Evolutionary conservation across 805 yeast species (phyloP).

Genomic region (Alloascoidea hylecoeti): DNA sequence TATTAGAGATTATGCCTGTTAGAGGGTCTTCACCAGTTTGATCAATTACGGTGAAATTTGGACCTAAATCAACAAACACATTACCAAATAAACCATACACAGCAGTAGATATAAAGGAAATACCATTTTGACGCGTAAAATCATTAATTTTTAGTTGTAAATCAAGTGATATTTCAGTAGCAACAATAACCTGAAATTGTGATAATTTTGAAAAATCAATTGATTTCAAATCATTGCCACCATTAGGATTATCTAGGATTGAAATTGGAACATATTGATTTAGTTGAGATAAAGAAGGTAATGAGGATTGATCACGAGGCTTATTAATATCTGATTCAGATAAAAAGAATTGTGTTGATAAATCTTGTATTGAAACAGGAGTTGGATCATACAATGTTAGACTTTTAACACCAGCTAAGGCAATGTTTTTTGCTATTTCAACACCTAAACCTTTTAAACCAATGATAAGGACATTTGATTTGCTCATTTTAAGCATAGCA

Average conservation of each 20-base stretch:
- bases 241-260: slow-evolving; percentile 32
- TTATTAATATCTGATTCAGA: slow-evolving; percentile 59
- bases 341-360: slow-evolving; percentile 84
- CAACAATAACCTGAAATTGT: slow-evolving; percentile 65
- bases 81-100: slow-evolving; percentile 81
- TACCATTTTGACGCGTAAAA: slow-evolving; percentile 56
- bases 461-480: slow-evolving; percentile 79
- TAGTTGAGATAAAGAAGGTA: slow-evolving; percentile 59
- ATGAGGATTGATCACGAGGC: slow-evolving; percentile 62
- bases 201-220: too few species aligned
- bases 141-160: slow-evolving; percentile 64
- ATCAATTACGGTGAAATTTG: slow-evolving; percentile 65
- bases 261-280: slow-evolving; percentile 84
- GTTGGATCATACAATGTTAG: slow-evolving; percentile 74
- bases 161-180: slow-evolving; percentile 62
- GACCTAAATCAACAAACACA: slow-evolving; percentile 85
- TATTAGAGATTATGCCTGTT: slow-evolving; percentile 78
- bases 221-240: too few species aligned
- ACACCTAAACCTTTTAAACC: slow-evolving; percentile 91
- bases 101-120: slow-evolving; percentile 73
- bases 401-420: slow-evolving; percentile 94
- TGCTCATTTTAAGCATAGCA: slow-evolving; percentile 95
- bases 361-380: slow-evolving; percentile 50
- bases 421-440: slow-evolving; percentile 93
- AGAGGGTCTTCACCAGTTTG: slow-evolving; percentile 87